phyloP scores from a whole-genome alignment of 768 basidiomycete species.

The Sarcodon sp. region DNA sequence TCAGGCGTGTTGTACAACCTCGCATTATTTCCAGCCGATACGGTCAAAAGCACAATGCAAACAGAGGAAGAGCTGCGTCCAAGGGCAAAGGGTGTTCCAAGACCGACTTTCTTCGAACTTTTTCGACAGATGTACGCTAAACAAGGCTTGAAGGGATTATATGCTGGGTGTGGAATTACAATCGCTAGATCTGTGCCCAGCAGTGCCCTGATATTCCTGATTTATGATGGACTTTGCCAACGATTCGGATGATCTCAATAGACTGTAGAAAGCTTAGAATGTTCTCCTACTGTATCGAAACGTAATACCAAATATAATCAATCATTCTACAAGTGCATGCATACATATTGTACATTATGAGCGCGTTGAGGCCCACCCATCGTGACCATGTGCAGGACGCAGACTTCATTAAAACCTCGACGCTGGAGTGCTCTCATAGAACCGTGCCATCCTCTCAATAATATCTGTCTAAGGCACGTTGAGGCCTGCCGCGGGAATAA shows the following conservation, averaged over 20 bases:
- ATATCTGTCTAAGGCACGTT: no score
- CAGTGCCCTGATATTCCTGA: constrained; percentile 85
- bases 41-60: constrained; percentile 90
- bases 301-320: no score
- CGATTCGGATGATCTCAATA: constrained; percentile 26
- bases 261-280: no score
- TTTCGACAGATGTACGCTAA: constrained; percentile 58
- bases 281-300: no score
- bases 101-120: constrained; percentile 41
- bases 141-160: constrained; percentile 74
- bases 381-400: no score
- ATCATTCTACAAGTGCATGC: no score
- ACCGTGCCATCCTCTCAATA: no score
- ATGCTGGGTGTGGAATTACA: constrained; percentile 90
- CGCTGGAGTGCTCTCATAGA: no score
- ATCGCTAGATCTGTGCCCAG: constrained; percentile 76
- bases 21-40: constrained; percentile 91
- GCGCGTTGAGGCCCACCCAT: no score
- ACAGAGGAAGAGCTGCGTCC: constrained; percentile 82
- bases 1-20: constrained; percentile 82
- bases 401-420: no score
- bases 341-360: no score
- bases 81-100: constrained; percentile 18
- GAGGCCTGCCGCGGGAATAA: no score
- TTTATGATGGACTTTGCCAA: constrained; percentile 69